Evolutionary conservation across 1,284 basidiomycete genomes (phyloP), one percentile per base, ranked within the genome.

Genomic region (Tilletia walkeri): DNA sequence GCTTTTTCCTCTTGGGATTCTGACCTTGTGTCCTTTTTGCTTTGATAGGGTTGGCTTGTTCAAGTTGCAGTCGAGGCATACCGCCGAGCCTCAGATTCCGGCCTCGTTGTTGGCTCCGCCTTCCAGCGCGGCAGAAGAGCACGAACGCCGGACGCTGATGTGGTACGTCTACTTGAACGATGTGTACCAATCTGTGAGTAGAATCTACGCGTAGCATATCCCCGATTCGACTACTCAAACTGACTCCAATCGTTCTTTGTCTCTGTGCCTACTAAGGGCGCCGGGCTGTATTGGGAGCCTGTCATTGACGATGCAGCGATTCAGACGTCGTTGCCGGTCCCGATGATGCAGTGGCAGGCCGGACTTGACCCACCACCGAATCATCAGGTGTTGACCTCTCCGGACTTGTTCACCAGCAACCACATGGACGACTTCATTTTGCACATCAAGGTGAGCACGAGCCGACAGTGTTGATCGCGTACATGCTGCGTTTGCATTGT

Each of bases 111-210:
- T 70, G 49, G 54, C 45, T 18, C 47, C 34, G 48, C 67, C 48
- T 16, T 41, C 34, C 34, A 50, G 49, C 24, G 56, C 67, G 14
- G n/a, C 65, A 24, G 69, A 68, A 36, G 71, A 73, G 66, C 65
- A 74, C 24, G 71, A 72, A 65, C 66, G 72, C 14, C 48, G 73
- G 9, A 65, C 66, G 16, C 36, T 65, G 36, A 41, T 74, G 18
- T 74, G 73, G 73, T 70, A 67, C 48, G 65, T 66, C 20, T 74
- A 72, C 65, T 39, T 74, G n/a, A 65, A 41, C 63, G 73, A 74
- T 49, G 54, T 61, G 14, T 73, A 67, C 39, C 50, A 69, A 24
- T 67, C 66, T 20, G 38, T 49, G 7, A 39, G 38, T 41, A 24
- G 65, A 5, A 30, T 49, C 50, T n/a, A 65, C 38, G 41, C 14